Evolutionary conservation across 192 early-diverging fungal species (phyloP), one percentile per base, ranked within the genome.

Genomic region (Coemansia sp.): DNA sequence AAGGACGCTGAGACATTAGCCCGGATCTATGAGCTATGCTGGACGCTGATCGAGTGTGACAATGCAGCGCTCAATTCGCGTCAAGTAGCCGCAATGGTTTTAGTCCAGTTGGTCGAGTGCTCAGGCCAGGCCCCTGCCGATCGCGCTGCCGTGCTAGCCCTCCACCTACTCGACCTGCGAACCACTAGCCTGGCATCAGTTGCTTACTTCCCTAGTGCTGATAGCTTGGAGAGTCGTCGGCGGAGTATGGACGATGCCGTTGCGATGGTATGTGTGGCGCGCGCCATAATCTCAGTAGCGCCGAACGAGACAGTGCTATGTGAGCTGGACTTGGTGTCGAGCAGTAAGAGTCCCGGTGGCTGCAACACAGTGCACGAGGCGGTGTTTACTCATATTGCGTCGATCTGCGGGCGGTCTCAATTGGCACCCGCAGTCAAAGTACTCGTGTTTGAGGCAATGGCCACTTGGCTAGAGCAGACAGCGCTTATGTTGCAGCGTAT

Each of bases 401-500:
- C 86, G 6, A 78, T 93, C 9, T 93, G 92, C 41, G 86, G 84
- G 5, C 85, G 83, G 16, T 86, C 87, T n/a, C 83, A 87, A 50
- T 73, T 88, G 22, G 88, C 89, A n/a, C 84, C 89, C 8, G 87
- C 85, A 24, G 86, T 83, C 64, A 93, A 92, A 71, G 85, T 91
- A 0, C 72, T 90, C 10, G 90, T 90, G 12, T 93, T 93, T 74
- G 92, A 93, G 68, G 85, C 90, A 4, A 89, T 93, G 88, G 88
- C 88, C 6, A 78, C 87, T 24, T 93, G 92, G 90, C 82, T 92
- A 15, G 81, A 88, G 49, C 81, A 86, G 46, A 89, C 89, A 0
- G 83, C 86, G 2, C 79, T 69, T 64, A 75, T 83, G 27, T 74
- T 90, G 62, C 44, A 68, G 13, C 65, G 68, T 22, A 70, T 71